A percentile compares a stretch with the other conserved stretches of the same genome.
phyloP scores from a whole-genome alignment of 768 basidiomycete genomes.

The Hemileccinum impolitum region DNA sequence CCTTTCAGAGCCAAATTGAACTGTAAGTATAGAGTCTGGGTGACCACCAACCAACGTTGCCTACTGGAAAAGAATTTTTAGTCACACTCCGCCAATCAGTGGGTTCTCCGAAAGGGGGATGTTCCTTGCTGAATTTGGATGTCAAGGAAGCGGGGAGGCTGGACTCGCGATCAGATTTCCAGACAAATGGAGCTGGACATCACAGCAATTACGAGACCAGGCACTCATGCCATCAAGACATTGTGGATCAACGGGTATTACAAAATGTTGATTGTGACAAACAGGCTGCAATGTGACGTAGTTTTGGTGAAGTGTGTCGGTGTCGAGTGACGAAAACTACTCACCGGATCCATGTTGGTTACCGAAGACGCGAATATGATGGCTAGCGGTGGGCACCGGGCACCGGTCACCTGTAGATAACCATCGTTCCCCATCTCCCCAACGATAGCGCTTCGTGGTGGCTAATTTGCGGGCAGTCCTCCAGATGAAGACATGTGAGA shows the following conservation, averaged over 20 bases:
- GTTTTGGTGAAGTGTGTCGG: slow-evolving; percentile 11
- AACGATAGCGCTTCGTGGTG: slow-evolving; percentile 38
- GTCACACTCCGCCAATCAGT: neutral
- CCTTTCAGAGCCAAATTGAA: slow-evolving; percentile 15
- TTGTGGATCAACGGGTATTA: slow-evolving; percentile 28
- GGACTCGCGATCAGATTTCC: neutral
- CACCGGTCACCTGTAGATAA: slow-evolving; percentile 18
- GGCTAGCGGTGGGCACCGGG: neutral
- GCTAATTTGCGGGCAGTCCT: slow-evolving; percentile 38
- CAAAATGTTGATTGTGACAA: slow-evolving; percentile 9
- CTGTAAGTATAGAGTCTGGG: neutral
- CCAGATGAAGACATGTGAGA: slow-evolving; percentile 43
- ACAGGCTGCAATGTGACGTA: slow-evolving; percentile 19
- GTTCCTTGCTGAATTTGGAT: slow-evolving; percentile 1
- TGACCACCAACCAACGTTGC: slow-evolving; percentile 1
- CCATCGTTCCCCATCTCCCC: slow-evolving; percentile 34
- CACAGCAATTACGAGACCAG: slow-evolving; percentile 17
- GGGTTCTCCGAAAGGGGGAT: neutral
- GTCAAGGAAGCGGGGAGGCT: slow-evolving; percentile 3
- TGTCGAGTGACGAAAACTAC: slow-evolving; percentile 12
- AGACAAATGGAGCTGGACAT: neutral
- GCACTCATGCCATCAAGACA: slow-evolving; percentile 1
- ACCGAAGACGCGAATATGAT: slow-evolving; percentile 1
- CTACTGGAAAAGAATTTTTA: neutral
- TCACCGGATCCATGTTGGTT: slow-evolving; percentile 19